Percentiles rank a stretch among this genome's conserved stretches.
These are phyloP conservation scores for Cymbidium sinense DNA, from an alignment of 106 monocot species.

Conservation along the genomic window DNA sequence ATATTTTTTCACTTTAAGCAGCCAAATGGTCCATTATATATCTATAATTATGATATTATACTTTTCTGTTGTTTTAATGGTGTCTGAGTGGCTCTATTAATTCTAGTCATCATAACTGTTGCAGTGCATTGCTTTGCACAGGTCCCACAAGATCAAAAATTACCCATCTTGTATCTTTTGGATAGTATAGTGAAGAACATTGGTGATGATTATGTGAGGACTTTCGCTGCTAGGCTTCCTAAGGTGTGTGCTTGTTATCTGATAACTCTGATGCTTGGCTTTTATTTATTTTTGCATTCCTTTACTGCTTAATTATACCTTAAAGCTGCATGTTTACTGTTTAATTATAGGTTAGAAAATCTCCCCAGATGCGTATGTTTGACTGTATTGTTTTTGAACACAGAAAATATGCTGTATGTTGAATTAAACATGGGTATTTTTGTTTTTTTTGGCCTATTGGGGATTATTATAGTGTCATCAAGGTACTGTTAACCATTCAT, in stretches of 20 bases:
- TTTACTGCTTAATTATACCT: neutral
- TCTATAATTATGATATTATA: neutral
- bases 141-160: conserved; percentile 75
- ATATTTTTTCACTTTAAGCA: neutral
- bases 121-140: conserved; percentile 24
- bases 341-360: neutral
- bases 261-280: neutral
- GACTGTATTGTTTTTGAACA: neutral
- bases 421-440: neutral
- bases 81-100: neutral
- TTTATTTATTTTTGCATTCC: neutral
- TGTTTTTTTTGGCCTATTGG: neutral
- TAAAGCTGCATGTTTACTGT: neutral
- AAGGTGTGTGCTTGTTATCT: conserved; percentile 35
- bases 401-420: neutral
- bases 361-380: neutral
- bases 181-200: conserved; percentile 99
- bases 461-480: neutral
- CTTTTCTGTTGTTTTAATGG: neutral
- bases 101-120: conserved; percentile 2
- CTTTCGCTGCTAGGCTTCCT: conserved; percentile 71
- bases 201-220: conserved; percentile 69
- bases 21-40: neutral
- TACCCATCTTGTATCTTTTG: conserved; percentile 85
- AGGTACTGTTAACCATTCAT: neutral